phyloP scores from a whole-genome alignment of 2,329 filamentous ascomycete species.

The Calonectria pseudoreteaudii region DNA sequence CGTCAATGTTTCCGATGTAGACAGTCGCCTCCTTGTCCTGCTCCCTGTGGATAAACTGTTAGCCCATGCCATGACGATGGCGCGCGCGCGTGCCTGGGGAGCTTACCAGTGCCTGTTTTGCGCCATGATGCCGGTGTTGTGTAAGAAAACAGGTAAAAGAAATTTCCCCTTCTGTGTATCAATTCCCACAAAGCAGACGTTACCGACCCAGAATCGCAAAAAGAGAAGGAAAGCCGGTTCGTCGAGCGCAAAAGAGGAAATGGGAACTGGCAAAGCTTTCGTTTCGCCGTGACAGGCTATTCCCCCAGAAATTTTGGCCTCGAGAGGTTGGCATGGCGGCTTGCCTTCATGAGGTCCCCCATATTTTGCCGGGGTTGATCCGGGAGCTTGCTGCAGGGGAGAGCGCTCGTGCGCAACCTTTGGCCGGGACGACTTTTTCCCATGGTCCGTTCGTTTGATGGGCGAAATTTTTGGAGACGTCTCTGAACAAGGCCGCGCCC shows the following conservation, averaged over 20 bases:
- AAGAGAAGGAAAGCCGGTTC: neutral
- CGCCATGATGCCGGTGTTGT: conserved; percentile 66
- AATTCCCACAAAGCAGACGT: neutral
- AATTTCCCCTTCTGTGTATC: conserved; percentile 2
- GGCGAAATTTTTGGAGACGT: conserved; percentile 41
- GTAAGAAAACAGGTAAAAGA: neutral
- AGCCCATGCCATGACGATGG: conserved; percentile 26
- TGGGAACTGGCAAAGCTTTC: conserved; percentile 21
- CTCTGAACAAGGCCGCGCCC: conserved; percentile 28
- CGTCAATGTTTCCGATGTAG: conserved; percentile 98
- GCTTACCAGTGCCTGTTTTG: conserved; percentile 79
- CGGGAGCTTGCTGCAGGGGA: conserved; percentile 22
- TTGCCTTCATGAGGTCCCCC: conserved; percentile 24
- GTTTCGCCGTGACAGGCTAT: conserved; percentile 20
- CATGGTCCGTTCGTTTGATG: conserved; percentile 30
- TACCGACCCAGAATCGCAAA: neutral
- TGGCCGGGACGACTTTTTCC: conserved; percentile 40
- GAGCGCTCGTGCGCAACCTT: neutral
- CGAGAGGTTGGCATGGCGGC: conserved; percentile 32
- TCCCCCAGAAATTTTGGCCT: conserved; percentile 43
- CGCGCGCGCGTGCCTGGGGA: neutral
- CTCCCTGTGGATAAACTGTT: conserved; percentile 68
- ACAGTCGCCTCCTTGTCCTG: conserved; percentile 99
- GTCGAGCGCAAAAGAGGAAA: conserved; percentile 12
- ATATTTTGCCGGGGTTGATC: conserved; percentile 47